These are phyloP conservation scores for Rosa lucieae DNA, from an alignment of 306 rosid genomes.

Conservation along the genomic window DNA sequence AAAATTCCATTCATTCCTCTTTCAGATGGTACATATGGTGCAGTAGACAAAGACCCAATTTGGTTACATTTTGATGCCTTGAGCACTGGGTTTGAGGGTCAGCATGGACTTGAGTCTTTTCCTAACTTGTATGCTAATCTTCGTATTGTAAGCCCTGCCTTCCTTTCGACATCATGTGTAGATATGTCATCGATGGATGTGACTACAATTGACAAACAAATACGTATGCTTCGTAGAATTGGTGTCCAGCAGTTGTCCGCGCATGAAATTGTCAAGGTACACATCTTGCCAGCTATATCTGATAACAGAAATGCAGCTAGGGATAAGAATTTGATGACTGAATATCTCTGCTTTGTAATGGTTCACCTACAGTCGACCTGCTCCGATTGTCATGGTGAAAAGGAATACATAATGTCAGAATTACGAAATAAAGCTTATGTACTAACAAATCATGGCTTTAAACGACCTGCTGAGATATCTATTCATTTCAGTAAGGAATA, in stretches of 20 bases:
- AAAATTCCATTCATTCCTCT: conserved; percentile 75
- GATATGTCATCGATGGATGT: conserved; percentile 45
- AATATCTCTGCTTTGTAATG: conserved; percentile 82
- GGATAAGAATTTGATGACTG: conserved; percentile 62
- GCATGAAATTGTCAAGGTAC: conserved; percentile 85
- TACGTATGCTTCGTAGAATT: conserved; percentile 58
- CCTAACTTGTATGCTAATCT: conserved; percentile 68
- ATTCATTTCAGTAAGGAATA: conserved; percentile 76
- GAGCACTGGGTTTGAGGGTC: conserved; percentile 48
- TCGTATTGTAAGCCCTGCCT: conserved; percentile 67
- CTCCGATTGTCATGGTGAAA: conserved; percentile 58
- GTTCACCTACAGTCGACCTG: conserved; percentile 72
- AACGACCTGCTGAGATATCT: conserved; percentile 59
- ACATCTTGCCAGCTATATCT: conserved; percentile 73
- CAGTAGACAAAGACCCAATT: conserved; percentile 72
- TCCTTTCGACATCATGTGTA: conserved; percentile 49
- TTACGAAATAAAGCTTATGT: conserved; percentile 53
- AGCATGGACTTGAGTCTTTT: conserved; percentile 62
- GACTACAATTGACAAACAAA: conserved; percentile 45
- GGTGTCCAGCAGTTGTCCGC: conserved; percentile 86
- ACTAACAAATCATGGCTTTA: conserved; percentile 70
- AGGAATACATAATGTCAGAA: conserved; percentile 63
- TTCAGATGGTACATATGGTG: conserved; percentile 77
- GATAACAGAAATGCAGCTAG: conserved; percentile 33
- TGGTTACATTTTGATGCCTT: conserved; percentile 71